Conservation (phyloP, 2,329 filamentous ascomycete species). For the Botrytis paeoniae region DNA sequence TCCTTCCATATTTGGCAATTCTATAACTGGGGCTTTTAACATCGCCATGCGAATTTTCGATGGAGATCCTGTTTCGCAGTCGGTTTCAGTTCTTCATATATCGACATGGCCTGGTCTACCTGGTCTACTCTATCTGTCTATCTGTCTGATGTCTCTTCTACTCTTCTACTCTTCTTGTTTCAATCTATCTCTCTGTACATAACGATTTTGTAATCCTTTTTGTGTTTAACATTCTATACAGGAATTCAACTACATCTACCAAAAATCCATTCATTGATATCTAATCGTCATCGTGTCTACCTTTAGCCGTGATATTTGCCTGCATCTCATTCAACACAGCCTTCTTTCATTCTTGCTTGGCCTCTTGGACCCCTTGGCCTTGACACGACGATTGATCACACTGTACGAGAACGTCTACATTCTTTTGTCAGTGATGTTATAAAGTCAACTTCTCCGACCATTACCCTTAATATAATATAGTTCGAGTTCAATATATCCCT, state of each 20-base stretch:
- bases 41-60: background rate
- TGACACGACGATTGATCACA: background rate
- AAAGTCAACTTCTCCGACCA: background rate
- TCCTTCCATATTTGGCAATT: constrained; percentile 1
- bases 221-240: background rate
- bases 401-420: background rate
- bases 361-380: background rate
- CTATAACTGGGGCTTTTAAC: background rate
- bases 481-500: background rate
- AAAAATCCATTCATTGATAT: background rate
- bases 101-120: background rate
- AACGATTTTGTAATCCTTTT: background rate
- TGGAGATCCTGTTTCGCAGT: background rate
- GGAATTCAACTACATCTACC: background rate
- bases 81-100: background rate
- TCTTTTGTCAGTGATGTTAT: background rate
- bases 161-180: background rate
- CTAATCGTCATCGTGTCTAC: background rate
- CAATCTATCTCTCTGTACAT: background rate
- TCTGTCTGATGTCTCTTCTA: background rate
- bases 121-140: background rate
- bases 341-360: background rate
- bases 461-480: background rate
- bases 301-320: constrained; percentile 4
- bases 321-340: constrained; percentile 2